Base-by-base conservation (phyloP, 306 rosid species). In the Styphnolobium japonicum region DNA sequence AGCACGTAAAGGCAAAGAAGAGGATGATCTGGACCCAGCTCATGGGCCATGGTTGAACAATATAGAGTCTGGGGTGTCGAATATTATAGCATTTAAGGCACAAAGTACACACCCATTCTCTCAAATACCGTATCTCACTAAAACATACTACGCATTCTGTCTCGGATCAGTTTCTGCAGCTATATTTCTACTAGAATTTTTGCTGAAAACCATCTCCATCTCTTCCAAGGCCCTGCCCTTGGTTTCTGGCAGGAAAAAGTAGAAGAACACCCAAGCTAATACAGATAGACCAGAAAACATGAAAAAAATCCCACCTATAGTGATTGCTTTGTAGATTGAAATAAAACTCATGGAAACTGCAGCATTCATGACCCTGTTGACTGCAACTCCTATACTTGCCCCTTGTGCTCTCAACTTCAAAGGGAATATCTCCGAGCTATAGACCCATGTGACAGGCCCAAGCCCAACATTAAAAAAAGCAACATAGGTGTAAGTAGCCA, bases 401-500 rank as follows among this genome's bases (percentile, higher is more conserved):
- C 98, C 98, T 19, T 86, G 97, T 2, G 96, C 98, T 33, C 98
- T 89, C 62, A 95, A 66, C 81, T 22, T 88, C 85, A 85, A 12
- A 2, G 98, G 98, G 6, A 90, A 95, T 14, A 92, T 90, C 92
- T 95, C 98, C 0, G 96, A 69, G 27, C 88, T 82, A 45, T 95
- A 95, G 5, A 95, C 96, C 95, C 97, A 92, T 0, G 98, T 87
- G 0, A 92, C 61, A 6, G 98, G 98, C 37, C 86, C 98, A 22
- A 95, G 86, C 22, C 98, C 98, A 76, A 85, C 55, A 0, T 88
- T 86, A 63, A 87, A 92, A 73, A 92, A 90, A 1, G 90, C 96
- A 7, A 95, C 92, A 33, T 14, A 88, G 0, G 57, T 16, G 37
- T 92, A 95, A 0, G 81, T 83, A 0, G 94, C 71, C n/a, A 42